Conservation (phyloP, 805 yeast species). For the Saccharomycopsis sp. region DNA sequence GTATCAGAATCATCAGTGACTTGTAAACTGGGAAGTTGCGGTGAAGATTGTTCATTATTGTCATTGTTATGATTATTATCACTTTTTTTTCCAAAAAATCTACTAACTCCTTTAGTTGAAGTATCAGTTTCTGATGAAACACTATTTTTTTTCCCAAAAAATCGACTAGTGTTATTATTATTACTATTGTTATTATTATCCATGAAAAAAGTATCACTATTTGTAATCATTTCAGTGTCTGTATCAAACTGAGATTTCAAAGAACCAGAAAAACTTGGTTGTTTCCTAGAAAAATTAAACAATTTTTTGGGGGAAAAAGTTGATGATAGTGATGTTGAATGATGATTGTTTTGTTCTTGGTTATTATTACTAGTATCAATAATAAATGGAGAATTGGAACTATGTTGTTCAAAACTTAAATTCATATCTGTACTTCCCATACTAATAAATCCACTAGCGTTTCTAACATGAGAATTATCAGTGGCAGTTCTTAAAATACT, state of each 20-base stretch:
- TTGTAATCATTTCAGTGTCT: constrained; percentile 9
- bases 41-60: too few species aligned
- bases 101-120: not conserved
- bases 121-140: not conserved
- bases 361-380: too few species aligned
- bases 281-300: constrained; percentile 10
- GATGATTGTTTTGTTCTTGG: too few species aligned
- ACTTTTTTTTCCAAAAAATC: constrained; percentile 6
- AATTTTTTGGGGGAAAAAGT: constrained; percentile 15
- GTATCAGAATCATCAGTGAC: not conserved
- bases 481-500: too few species aligned
- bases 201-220: too few species aligned
- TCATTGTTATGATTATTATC: too few species aligned
- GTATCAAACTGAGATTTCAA: not conserved
- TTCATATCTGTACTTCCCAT: too few species aligned
- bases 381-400: too few species aligned
- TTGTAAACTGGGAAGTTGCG: not conserved
- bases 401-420: too few species aligned
- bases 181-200: constrained; percentile 1
- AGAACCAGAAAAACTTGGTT: constrained; percentile 3
- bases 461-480: too few species aligned
- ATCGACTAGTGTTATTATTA: not conserved
- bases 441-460: not conserved
- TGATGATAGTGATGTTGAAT: not conserved
- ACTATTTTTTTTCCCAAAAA: constrained; percentile 4